Evolutionary conservation across 768 basidiomycete species (phyloP), one percentile per base, ranked within the genome.

Genomic region (Trametes sanguinea): DNA sequence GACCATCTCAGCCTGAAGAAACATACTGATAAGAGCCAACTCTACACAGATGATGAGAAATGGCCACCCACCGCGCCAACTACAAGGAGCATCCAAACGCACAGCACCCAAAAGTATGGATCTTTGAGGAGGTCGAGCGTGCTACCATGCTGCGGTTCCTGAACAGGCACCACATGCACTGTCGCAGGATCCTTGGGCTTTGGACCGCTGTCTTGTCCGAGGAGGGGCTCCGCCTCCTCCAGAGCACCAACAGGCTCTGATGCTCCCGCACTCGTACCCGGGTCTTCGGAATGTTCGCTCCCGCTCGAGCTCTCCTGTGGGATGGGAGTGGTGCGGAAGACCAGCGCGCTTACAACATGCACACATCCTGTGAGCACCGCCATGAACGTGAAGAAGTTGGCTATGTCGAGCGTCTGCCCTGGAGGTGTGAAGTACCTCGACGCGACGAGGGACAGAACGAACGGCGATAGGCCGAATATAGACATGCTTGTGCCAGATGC

Each of bases 391-490:
- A 86, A 75, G 71, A 83, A 92, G 11, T 64, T 76, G 29, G 69
- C 82, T 68, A 77, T 81, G 64, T 74, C 82, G 51, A 76, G 77
- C 46, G 80, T 81, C 29, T 76, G 77, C 51, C 73, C 70, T 11
- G 73, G 65, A 42, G 77, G 74, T 4, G 82, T 84, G 72, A 92
- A 92, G 69, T 78, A 85, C 14, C 59, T 75, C 4, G 87, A 84
- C 3, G 88, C 90, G 40, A 92, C 62, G 27, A 81, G 60, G 22
- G 90, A 87, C 6, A 92, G 80, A 65, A 90, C 83, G 22, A 92
- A 76, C 0, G 92, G 92, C 0, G 92, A 94, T 37, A 92, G 80
- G n/a, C 92, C 90, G 68, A 92, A 92, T 27, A 92, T 74, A 2
- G 89, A 84, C 79, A 86, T 85, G 69, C 81, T 87, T 9, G 77